Base-by-base conservation (phyloP, 192 early-diverging fungal species). In the Backusella macrospora region DNA sequence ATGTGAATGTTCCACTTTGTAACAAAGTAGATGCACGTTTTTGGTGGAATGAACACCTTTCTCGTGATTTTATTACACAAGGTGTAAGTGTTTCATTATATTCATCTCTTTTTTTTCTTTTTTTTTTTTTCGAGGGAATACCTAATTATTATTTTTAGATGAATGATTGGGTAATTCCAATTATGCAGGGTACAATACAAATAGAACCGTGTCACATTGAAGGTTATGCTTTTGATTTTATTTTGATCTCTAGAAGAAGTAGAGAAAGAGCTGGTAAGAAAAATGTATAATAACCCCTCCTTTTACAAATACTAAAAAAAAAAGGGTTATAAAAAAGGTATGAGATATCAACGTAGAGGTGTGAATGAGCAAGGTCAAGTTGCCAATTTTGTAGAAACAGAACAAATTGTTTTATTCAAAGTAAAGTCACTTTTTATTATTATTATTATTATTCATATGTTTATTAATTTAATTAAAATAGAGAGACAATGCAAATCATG, bases 371-470 rank as follows among this genome's bases (percentile, higher is more conserved):
- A 89, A 16, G 98, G 96, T 3, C 80, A 93, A 70, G 93, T 95
- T 3, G 92, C 98, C 39, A 99, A 99, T 85, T 98, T 91, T 88
- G 96, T 98, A 0, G 98, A 99, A 78, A 98, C 96, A 3, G 96
- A 99, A 78, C 96, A 98, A 82, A 82, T 98, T 23, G 78, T 97
- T 5, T 76, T 86, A 13, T 81, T 89, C n/a, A 84, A n/a, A n/a
- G n/a, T n/a, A n/a, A n/a, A n/a, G n/a, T n/a, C n/a, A n/a, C n/a
- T n/a, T n/a, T n/a, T n/a, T n/a, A n/a, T n/a, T n/a, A n/a, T n/a
- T n/a, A n/a, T n/a, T n/a, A n/a, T n/a, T n/a, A n/a, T n/a, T n/a
- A n/a, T n/a, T n/a, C n/a, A n/a, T n/a, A n/a, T n/a, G n/a, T n/a
- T n/a, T n/a, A n/a, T n/a, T n/a, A n/a, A n/a, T n/a, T n/a, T n/a